phyloP scores from a whole-genome alignment of 352 stramenopile species.

The Pythium sukuiense region DNA sequence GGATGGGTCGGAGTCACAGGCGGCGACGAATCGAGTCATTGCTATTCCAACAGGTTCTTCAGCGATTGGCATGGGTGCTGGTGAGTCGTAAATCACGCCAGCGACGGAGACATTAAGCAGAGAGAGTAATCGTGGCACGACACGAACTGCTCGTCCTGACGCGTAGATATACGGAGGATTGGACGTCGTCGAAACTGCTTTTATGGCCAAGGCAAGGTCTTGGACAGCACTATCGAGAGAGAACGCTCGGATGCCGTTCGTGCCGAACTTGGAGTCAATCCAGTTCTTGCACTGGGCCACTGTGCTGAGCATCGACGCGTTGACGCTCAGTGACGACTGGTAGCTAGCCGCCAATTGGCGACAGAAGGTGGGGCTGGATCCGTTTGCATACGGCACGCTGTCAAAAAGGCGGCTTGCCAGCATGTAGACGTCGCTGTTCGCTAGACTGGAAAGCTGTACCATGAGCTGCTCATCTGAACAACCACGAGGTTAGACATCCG shows the following conservation, averaged over 20 bases:
- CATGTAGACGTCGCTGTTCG: no score
- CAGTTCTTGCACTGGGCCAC: not conserved
- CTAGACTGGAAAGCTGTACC: no score
- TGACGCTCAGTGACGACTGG: no score
- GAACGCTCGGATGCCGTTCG: not conserved
- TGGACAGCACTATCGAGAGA: not conserved
- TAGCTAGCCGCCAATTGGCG: not conserved
- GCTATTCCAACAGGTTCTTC: not conserved
- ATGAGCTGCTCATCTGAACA: no score
- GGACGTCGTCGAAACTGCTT: no score
- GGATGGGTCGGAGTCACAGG: not conserved
- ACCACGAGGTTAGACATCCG: no score
- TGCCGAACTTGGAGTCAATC: not conserved
- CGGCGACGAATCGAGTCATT: not conserved
- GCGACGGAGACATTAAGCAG: not conserved
- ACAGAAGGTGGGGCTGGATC: not conserved
- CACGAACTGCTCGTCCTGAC: not conserved
- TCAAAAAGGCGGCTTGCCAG: no score
- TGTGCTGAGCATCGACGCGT: not conserved
- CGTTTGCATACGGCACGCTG: no score
- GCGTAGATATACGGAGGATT: not conserved
- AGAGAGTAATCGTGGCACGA: not conserved
- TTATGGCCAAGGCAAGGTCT: not conserved
- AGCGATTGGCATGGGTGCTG: not conserved
- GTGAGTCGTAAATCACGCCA: not conserved